Evolutionary conservation across 352 stramenopile species (phyloP), one percentile per base, ranked within the genome.

Genomic region (Phytopythium cucurbitacearum): DNA sequence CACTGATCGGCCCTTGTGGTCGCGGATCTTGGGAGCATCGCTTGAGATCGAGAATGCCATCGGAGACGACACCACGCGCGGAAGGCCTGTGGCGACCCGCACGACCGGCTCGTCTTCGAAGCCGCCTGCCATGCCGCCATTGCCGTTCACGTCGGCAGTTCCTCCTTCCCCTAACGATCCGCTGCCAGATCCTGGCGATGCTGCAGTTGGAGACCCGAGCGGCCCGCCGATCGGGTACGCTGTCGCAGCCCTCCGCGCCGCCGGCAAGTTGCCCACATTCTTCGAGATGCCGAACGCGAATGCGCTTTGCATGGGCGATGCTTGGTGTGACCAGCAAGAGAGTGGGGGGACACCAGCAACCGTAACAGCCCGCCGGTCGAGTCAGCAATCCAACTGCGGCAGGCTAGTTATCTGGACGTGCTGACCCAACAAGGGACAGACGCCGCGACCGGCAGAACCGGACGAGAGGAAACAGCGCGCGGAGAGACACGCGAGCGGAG

Each of bases 211-310:
- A 8, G 71, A 75, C 34, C 66, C 57, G 38, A 83, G 42, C 4
- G 68, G 64, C 7, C 74, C 77, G 44, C 65, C 62, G 47, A 89
- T 55, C 49, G 87, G 77, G 49, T 82, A 85, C 46, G 73, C 78
- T 21, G 73, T 76, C 57, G 75, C 78, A n/a, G 72, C 79, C 36
- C 76, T 73, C 32, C 76, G 68, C 48, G 79, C 76, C 39, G 65
- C 62, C 12, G 72, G 72, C 40, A 81, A 57, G 21, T 68, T 60
- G 39, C 81, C 87, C 59, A 85, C 77, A 70, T 80, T 86, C 62
- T 86, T 89, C 48, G 78, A 71, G 52, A 86, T 59, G 0, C 71
- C 73, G 42, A 80, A 72, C 40, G 72, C 58, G 45, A 89, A 73
- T 11, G 73, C 65, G 49, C 62, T 76, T 60, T 85, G 73, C 78